phyloP scores from a whole-genome alignment of 306 rosid genomes.

The Canavalia ensiformis region DNA sequence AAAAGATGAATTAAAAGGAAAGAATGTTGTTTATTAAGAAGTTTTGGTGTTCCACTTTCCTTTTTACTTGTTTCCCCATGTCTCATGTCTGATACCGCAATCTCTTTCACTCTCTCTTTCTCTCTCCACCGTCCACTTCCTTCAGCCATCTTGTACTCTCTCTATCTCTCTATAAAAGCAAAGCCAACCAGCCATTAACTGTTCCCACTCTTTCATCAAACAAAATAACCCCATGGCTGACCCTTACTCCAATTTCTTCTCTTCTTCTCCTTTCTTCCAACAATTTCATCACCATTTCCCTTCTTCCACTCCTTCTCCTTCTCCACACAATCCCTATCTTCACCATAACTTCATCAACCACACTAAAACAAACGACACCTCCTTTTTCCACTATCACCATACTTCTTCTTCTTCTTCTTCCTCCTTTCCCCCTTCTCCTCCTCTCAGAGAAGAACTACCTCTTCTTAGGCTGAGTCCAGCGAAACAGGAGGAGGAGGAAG shows the following conservation, averaged over 20 bases:
- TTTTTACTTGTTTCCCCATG: conserved; percentile 33
- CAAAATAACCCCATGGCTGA: conserved; percentile 52
- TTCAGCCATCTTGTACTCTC: conserved; percentile 88
- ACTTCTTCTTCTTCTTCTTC: conserved; percentile 28
- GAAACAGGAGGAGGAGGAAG: conserved; percentile 38
- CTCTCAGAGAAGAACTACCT: conserved; percentile 85
- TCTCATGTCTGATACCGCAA: conserved; percentile 40
- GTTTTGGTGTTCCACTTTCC: conserved; percentile 40
- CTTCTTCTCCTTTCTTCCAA: conserved; percentile 51
- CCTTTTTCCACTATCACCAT: conserved; percentile 11
- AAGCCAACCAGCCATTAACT: conserved; percentile 49
- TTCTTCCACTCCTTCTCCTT: conserved; percentile 42
- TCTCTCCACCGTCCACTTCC: conserved; percentile 79
- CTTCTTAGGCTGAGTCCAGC: conserved; percentile 68
- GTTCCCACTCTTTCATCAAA: conserved; percentile 52
- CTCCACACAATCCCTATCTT: conserved; percentile 29
- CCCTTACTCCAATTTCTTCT: conserved; percentile 56
- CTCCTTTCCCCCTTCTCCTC: conserved; percentile 74
- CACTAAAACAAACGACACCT: background rate
- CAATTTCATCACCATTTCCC: conserved; percentile 48
- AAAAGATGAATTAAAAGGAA: conserved; percentile 1
- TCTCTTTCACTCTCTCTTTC: conserved; percentile 49
- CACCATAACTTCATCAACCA: conserved; percentile 45
- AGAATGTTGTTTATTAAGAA: conserved; percentile 15
- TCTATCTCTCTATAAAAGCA: conserved; percentile 65